Conservation (phyloP, 805 yeast species). For the Candida gorgasii region DNA sequence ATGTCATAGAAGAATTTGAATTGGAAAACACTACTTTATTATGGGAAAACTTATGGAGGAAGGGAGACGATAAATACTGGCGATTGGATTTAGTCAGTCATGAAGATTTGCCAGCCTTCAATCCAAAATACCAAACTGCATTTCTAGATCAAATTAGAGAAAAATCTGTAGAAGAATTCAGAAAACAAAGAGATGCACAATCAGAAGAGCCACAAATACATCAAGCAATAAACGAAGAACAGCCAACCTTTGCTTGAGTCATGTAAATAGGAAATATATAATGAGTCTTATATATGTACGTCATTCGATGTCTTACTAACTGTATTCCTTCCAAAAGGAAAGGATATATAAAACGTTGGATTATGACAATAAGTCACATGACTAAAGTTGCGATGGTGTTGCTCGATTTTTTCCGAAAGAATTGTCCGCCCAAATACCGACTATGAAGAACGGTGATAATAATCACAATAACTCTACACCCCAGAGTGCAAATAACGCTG, state of each 20-base stretch:
- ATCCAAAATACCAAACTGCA: conserved; percentile 67
- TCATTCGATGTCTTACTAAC: too few species aligned
- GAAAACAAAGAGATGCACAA: not conserved
- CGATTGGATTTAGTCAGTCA: conserved; percentile 57
- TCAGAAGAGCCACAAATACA: conserved; percentile 1
- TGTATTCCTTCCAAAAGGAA: too few species aligned
- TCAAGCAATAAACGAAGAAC: not conserved
- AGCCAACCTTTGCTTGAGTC: not conserved
- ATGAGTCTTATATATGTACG: not conserved
- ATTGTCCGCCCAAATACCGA: conserved; percentile 9
- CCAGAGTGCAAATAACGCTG: not conserved
- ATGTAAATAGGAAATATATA: conserved; percentile 4
- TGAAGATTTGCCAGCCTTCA: conserved; percentile 54
- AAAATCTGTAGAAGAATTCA: conserved; percentile 36
- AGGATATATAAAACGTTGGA: too few species aligned
- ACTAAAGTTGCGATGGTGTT: not conserved
- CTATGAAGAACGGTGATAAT: conserved; percentile 1
- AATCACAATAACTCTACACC: not conserved
- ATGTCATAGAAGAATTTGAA: conserved; percentile 65
- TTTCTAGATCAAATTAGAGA: conserved; percentile 60
- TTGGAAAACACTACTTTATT: conserved; percentile 50
- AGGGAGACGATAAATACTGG: conserved; percentile 82
- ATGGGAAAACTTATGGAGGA: conserved; percentile 90
- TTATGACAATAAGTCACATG: conserved; percentile 1
- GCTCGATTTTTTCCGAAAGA: too few species aligned